These are phyloP conservation scores for Diaporthe amygdali DNA, from an alignment of 2,329 filamentous ascomycete genomes.

Conservation along the genomic window DNA sequence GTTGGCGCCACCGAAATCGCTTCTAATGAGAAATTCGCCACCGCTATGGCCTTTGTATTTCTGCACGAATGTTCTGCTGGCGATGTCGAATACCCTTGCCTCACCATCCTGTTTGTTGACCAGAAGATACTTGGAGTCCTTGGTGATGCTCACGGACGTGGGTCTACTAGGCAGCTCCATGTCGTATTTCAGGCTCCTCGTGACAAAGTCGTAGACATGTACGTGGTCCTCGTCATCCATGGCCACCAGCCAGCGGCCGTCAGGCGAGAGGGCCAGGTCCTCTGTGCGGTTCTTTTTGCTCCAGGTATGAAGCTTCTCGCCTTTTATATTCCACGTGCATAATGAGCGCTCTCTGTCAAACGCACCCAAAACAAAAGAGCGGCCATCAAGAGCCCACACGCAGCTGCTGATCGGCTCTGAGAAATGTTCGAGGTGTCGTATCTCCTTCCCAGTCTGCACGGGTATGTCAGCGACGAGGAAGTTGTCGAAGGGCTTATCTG, in stretches of 20 bases:
- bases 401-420: slow-evolving; percentile 87
- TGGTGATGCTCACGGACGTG: slow-evolving; percentile 81
- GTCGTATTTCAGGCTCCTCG: slow-evolving; percentile 76
- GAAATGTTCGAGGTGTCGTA: slow-evolving; percentile 72
- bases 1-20: slow-evolving; percentile 84
- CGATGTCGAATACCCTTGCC: slow-evolving; percentile 79
- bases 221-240: slow-evolving; percentile 74
- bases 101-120: slow-evolving; percentile 81
- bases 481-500: background rate
- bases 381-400: slow-evolving; percentile 83
- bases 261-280: slow-evolving; percentile 81
- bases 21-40: slow-evolving; percentile 79
- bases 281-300: slow-evolving; percentile 76
- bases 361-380: slow-evolving; percentile 79
- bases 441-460: slow-evolving; percentile 63
- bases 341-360: slow-evolving; percentile 72
- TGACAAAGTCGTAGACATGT: slow-evolving; percentile 82
- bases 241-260: slow-evolving; percentile 81
- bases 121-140: slow-evolving; percentile 80
- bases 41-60: slow-evolving; percentile 79
- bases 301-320: slow-evolving; percentile 69
- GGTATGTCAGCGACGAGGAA: background rate
- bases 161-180: slow-evolving; percentile 70
- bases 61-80: slow-evolving; percentile 72
- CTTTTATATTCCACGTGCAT: slow-evolving; percentile 72